phyloP scores from a whole-genome alignment of 1,139 yeast species.

The Sugiyamaella novakii region DNA sequence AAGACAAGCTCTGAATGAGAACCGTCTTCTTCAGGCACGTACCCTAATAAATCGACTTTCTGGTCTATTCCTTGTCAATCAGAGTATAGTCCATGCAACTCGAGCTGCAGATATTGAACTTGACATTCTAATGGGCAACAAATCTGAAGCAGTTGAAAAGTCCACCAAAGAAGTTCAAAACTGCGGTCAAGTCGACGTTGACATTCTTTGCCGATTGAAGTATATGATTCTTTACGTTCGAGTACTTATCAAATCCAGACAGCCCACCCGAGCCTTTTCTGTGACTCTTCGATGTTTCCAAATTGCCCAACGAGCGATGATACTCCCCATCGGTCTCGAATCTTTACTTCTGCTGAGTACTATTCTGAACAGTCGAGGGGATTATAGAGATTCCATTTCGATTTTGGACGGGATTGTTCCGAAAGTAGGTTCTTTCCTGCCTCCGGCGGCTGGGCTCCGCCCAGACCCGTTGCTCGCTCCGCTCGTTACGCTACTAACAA shows the following conservation, averaged over 20 bases:
- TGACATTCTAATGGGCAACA: constrained; percentile 27
- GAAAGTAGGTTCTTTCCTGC: constrained; percentile 18
- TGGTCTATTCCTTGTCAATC: constrained; percentile 20
- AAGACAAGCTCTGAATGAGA: constrained; percentile 25
- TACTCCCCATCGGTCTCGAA: constrained; percentile 32
- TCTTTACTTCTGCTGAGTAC: constrained; percentile 32
- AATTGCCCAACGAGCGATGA: constrained; percentile 30
- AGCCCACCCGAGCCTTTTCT: constrained; percentile 33
- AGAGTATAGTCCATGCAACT: constrained; percentile 25
- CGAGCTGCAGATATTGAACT: constrained; percentile 27
- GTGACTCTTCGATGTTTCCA: constrained; percentile 28
- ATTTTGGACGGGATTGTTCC: constrained; percentile 36
- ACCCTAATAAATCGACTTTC: constrained; percentile 27
- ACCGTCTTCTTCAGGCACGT: constrained; percentile 26
- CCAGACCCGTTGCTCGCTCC: background rate
- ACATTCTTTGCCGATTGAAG: constrained; percentile 31
- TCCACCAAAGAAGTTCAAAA: constrained; percentile 23
- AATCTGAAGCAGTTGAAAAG: constrained; percentile 25
- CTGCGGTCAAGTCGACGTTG: constrained; percentile 26
- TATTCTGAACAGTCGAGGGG: constrained; percentile 29
- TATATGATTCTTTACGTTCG: constrained; percentile 32
- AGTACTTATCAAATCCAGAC: constrained; percentile 26
- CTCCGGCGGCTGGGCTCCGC: constrained; percentile 4
- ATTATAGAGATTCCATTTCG: constrained; percentile 32
- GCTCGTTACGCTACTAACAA: background rate